phyloP scores from a whole-genome alignment of 1,284 basidiomycete genomes.

The Vanrija pseudolonga region DNA sequence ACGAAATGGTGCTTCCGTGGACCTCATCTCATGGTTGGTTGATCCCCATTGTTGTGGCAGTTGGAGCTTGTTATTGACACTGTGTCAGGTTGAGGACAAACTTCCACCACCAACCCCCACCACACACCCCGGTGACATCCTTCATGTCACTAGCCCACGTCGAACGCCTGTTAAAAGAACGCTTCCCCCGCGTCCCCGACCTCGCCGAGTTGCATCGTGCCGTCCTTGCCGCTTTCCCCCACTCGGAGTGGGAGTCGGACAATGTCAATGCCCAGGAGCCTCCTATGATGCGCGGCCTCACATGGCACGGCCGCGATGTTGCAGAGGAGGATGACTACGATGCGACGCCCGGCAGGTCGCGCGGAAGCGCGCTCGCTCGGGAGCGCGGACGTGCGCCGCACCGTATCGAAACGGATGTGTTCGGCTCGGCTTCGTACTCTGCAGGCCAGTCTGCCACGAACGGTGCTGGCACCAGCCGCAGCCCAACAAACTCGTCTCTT shows the following conservation, averaged over 20 bases:
- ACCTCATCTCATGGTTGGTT: constrained; percentile 45
- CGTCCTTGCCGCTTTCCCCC: constrained; percentile 41
- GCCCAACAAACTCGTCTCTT: constrained; percentile 37
- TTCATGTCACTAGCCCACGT: constrained; percentile 41
- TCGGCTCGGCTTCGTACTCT: too few species aligned
- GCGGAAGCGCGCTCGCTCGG: background rate
- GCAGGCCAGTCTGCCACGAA: background rate
- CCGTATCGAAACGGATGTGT: background rate
- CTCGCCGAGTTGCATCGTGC: constrained; percentile 36
- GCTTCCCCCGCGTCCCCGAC: constrained; percentile 41
- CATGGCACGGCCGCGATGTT: constrained; percentile 41
- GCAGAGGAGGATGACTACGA: constrained; percentile 31
- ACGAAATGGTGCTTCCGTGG: constrained; percentile 40
- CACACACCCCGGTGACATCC: constrained; percentile 32
- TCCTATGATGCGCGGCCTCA: constrained; percentile 40
- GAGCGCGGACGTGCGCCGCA: background rate
- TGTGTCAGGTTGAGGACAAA: constrained; percentile 40
- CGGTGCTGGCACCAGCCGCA: constrained; percentile 14
- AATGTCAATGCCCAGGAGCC: constrained; percentile 31
- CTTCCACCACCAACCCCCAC: constrained; percentile 41
- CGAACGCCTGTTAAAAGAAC: constrained; percentile 38
- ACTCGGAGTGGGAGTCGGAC: constrained; percentile 34
- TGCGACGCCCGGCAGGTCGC: constrained; percentile 7
- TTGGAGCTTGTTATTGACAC: background rate
- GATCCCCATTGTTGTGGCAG: background rate